Evolutionary conservation across 2,329 filamentous ascomycete species (phyloP), one percentile per base, ranked within the genome.

Genomic region (Daldinia eschscholtzii): DNA sequence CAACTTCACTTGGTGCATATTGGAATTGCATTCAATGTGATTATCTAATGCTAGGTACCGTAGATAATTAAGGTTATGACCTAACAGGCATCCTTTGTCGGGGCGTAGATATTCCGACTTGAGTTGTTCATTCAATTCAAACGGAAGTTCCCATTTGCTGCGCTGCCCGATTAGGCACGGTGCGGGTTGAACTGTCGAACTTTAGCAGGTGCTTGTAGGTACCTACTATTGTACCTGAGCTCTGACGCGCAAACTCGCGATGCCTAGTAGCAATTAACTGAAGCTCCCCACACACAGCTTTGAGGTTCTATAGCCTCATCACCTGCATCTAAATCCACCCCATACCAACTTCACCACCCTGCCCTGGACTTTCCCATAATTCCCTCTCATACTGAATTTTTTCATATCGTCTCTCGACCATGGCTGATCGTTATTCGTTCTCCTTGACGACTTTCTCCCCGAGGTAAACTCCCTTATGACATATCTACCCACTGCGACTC

Each of bases 381-480:
- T 44, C 59, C 64, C 58, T 30, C 60, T 61, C 64, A 23, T 55
- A 67, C 62, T 58, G 50, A 67, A 65, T 63, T 55, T 46, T 55
- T 57, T 52, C 56, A 74, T 64, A 57, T 35, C 50, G 60, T 56
- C 63, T 67, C 48, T 70, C 67, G 77, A 85, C 74, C 80, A 99
- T 99, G 95, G 95, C 96, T 79, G 96, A 99, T 84, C 89, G 96
- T 86, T 99, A 99, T 84, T 98, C 95, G 63, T 99, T 99, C 90
- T 99, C 96, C 68, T 89, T 99, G 81, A 99, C 96, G 73, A 99
- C 96, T 73, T 99, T 99, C 91, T 98, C 96, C 79, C 96, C 96
- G 82, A 99, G 95, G 96, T 97, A 90, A 83, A 89, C 79, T 79
- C 73, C 74, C 75, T 70, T 72, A 68, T 68, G 61, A 35, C 20